A percentile compares a stretch with the other conserved stretches of the same genome.
Conservation (phyloP, 257 asterid genomes). For the Solanum ahanhuiri region DNA sequence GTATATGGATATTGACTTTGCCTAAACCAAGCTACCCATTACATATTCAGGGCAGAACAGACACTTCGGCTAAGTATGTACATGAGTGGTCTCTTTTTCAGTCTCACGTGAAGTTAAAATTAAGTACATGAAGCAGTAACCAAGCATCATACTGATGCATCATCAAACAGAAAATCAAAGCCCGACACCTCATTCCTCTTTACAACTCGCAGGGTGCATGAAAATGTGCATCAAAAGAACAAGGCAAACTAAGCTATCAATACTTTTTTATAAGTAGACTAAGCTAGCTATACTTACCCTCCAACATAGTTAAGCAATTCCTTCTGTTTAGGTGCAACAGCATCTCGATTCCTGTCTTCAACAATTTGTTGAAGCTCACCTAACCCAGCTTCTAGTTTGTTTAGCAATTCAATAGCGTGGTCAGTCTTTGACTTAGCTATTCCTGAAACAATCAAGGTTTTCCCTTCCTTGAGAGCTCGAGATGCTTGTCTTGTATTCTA, state of each 20-base stretch:
- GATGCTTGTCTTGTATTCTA: slow-evolving; percentile 88
- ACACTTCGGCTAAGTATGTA: neutral
- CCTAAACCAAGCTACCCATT: neutral
- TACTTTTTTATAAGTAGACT: neutral
- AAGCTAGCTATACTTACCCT: slow-evolving; percentile 49
- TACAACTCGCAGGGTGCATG: neutral
- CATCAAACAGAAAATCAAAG: neutral
- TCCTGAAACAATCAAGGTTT: slow-evolving; percentile 64
- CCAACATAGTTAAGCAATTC: slow-evolving; percentile 93
- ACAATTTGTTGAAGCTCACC: slow-evolving; percentile 65
- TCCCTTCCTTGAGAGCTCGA: slow-evolving; percentile 69
- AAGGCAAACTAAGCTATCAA: neutral
- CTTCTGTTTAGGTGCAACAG: slow-evolving; percentile 82
- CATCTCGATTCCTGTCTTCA: slow-evolving; percentile 73
- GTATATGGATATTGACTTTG: neutral
- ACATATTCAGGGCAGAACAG: neutral
- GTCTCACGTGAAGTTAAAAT: neutral
- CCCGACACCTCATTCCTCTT: neutral
- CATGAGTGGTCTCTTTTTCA: neutral
- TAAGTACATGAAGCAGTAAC: neutral
- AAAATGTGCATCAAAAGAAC: neutral
- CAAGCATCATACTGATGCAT: neutral
- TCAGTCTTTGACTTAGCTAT: slow-evolving; percentile 77
- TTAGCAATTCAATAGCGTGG: slow-evolving; percentile 65
- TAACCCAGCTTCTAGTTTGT: slow-evolving; percentile 78